phyloP scores from a whole-genome alignment of 108 stramenopile species.

The Asterionellopsis glacialis region DNA sequence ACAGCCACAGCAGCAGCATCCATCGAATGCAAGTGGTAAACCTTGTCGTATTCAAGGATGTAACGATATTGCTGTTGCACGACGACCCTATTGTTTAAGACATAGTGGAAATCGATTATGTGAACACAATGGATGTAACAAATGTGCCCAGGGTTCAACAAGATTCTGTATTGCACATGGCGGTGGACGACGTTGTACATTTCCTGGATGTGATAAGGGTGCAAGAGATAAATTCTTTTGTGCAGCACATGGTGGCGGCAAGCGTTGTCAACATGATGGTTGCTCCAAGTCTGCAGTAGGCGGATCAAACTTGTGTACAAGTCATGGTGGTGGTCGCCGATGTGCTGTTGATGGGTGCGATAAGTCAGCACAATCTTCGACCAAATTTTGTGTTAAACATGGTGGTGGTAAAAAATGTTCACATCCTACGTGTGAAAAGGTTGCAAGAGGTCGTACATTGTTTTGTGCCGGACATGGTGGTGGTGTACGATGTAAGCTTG shows the following conservation, averaged over 20 bases:
- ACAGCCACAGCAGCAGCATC: constrained; percentile 12
- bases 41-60: constrained; percentile 84
- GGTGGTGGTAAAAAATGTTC: constrained; percentile 96
- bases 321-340: constrained; percentile 95
- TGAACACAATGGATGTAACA: constrained; percentile 71
- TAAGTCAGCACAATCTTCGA: constrained; percentile 93
- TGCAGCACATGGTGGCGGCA: constrained; percentile 96
- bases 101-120: constrained; percentile 86
- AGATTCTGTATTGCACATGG: constrained; percentile 97
- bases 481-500: constrained; percentile 91
- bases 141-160: constrained; percentile 90
- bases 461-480: constrained; percentile 96
- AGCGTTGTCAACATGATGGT: constrained; percentile 84
- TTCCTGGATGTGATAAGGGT: constrained; percentile 90
- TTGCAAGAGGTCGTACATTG: constrained; percentile 78
- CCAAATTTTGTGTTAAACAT: constrained; percentile 95
- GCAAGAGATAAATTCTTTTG: constrained; percentile 88
- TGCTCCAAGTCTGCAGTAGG: constrained; percentile 97
- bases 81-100: constrained; percentile 66
- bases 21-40: not conserved
- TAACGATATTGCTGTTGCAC: constrained; percentile 39
- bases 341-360: constrained; percentile 84
- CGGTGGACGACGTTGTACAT: constrained; percentile 92
- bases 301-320: constrained; percentile 89
- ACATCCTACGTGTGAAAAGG: constrained; percentile 71